Evolutionary conservation across 345 rosid genomes (phyloP).

Genomic region (Citrus inodora): DNA sequence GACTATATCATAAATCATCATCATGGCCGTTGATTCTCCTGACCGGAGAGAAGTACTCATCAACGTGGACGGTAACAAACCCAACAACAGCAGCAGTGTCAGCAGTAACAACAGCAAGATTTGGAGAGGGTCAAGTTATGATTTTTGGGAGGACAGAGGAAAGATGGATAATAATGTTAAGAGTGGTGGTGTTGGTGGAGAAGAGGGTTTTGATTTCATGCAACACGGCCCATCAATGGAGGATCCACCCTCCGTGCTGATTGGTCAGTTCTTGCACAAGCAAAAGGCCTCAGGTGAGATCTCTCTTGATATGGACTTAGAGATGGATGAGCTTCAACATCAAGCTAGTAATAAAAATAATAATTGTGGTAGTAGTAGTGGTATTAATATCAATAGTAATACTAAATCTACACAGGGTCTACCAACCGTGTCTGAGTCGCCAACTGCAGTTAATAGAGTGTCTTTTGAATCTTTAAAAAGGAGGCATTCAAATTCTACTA

Average conservation of each 20-base stretch:
- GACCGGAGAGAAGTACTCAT: conserved; percentile 36
- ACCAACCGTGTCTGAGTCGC: conserved; percentile 38
- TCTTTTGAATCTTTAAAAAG: conserved; percentile 26
- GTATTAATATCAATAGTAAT: neutral
- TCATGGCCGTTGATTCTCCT: conserved; percentile 38
- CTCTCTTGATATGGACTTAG: conserved; percentile 70
- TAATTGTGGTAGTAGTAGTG: neutral
- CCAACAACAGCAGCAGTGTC: neutral
- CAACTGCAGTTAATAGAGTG: conserved; percentile 22
- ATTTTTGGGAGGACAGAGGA: conserved; percentile 32
- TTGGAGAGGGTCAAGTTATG: conserved; percentile 67
- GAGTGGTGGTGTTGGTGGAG: conserved; percentile 11
- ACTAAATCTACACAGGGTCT: conserved; percentile 2
- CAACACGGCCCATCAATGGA: conserved; percentile 14
- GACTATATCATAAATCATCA: neutral
- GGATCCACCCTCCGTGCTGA: conserved; percentile 75
- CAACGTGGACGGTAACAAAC: conserved; percentile 30
- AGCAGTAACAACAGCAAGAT: conserved; percentile 28
- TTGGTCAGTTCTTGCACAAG: conserved; percentile 62
- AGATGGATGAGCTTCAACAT: conserved; percentile 63
- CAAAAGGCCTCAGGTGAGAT: conserved; percentile 72
- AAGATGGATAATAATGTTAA: conserved; percentile 12
- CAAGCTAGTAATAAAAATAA: neutral
- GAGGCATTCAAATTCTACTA: conserved; percentile 3
- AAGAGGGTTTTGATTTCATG: conserved; percentile 37